Evolutionary conservation across 495 filamentous ascomycete species (phyloP).

Genomic region (Letharia lupina): DNA sequence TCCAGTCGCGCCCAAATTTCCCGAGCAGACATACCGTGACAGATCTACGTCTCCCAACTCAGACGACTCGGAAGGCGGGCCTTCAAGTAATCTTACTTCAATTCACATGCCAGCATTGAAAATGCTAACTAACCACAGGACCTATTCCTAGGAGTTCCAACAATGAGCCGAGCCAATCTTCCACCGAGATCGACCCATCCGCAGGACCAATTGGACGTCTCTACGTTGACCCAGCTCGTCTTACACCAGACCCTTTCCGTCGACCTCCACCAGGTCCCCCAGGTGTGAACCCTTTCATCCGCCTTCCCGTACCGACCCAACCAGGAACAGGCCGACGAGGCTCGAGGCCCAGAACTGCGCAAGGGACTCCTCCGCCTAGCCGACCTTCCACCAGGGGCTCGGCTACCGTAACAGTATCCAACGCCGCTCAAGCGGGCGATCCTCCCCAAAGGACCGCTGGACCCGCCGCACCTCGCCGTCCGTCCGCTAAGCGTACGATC

Average conservation of each 20-base stretch:
- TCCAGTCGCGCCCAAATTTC: not conserved
- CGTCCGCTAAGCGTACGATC: not conserved
- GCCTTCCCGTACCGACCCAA: not conserved
- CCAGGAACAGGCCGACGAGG: not conserved
- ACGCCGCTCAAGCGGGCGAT: not conserved
- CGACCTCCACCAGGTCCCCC: not conserved
- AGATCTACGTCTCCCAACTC: not conserved
- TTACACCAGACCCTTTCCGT: not conserved
- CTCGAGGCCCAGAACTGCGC: not conserved
- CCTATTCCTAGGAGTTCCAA: not conserved
- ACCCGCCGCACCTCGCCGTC: not conserved
- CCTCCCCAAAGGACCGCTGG: not conserved
- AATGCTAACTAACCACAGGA: not conserved
- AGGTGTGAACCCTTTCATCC: not conserved
- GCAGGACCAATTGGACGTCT: not conserved
- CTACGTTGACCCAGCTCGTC: not conserved
- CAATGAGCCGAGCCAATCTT: not conserved
- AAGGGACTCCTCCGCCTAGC: not conserved
- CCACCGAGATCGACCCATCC: not conserved
- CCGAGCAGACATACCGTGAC: not conserved
- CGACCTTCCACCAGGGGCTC: not conserved
- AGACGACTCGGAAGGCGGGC: not conserved
- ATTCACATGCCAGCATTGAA: not conserved
- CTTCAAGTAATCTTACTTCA: not conserved
- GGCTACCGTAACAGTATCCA: not conserved